Percentiles rank a stretch among this genome's conserved stretches.
Evolutionary conservation across 2,329 filamentous ascomycete species (phyloP).

Genomic region (Dryadomyces quercivorus): DNA sequence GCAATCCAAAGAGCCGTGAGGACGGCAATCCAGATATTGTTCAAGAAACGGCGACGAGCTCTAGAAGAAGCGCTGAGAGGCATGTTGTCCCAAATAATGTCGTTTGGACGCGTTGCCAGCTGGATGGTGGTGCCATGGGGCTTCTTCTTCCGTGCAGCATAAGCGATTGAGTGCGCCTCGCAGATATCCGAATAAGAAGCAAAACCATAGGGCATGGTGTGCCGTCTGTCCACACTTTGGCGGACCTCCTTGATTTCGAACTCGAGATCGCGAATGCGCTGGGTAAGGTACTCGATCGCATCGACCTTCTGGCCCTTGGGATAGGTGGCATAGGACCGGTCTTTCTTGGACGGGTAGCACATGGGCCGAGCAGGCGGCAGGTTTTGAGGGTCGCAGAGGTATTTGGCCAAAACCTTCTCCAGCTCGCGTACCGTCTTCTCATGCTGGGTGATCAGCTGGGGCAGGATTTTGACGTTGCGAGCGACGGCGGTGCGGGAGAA

Average conservation of each 20-base stretch:
- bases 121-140: slow-evolving; percentile 65
- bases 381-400: slow-evolving; percentile 74
- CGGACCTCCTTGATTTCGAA: slow-evolving; percentile 74
- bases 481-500: slow-evolving; percentile 73
- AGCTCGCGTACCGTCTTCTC: slow-evolving; percentile 68
- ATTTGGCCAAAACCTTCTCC: slow-evolving; percentile 75
- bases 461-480: slow-evolving; percentile 83
- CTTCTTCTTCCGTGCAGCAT: slow-evolving; percentile 66
- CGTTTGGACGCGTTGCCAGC: slow-evolving; percentile 75
- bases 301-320: slow-evolving; percentile 68
- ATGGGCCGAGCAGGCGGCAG: slow-evolving; percentile 66
- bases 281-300: slow-evolving; percentile 84
- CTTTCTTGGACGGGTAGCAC: slow-evolving; percentile 70
- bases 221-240: slow-evolving; percentile 69
- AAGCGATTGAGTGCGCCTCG: slow-evolving; percentile 81
- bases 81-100: slow-evolving; percentile 95
- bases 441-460: slow-evolving; percentile 74
- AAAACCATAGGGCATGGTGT: slow-evolving; percentile 85
- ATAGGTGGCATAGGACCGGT: slow-evolving; percentile 53
- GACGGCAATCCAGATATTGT: slow-evolving; percentile 70
- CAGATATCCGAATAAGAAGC: slow-evolving; percentile 83
- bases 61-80: slow-evolving; percentile 56
- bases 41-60: slow-evolving; percentile 61
- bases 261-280: slow-evolving; percentile 73
- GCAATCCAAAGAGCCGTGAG: slow-evolving; percentile 79